Evolutionary conservation across 352 stramenopile genomes (phyloP), one percentile per base, ranked within the genome.

Genomic region (Blastocystis sp.): DNA sequence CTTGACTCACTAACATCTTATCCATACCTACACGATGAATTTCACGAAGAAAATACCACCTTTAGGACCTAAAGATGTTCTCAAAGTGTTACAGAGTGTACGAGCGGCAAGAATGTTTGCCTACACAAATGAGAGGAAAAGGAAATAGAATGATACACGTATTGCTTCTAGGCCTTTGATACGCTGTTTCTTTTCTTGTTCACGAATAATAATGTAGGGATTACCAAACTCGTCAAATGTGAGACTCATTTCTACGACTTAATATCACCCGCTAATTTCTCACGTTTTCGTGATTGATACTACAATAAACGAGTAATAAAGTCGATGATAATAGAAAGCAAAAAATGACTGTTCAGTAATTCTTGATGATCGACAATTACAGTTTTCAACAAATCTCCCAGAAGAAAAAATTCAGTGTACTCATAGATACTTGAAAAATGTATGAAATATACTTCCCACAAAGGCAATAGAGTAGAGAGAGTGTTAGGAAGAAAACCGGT

Each of bases 171-270:
- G 91, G 68, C 97, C 97, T 93, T 99, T 99, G 73, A 99, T 94
- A 75, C 97, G 95, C 81, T 96, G 93, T 94, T 98, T 98, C 65
- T 94, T 93, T 92, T 98, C 96, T 92, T 99, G 97, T 92, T 99
- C 97, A 90, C 97, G 94, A 92, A 99, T 94, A 92, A 99, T 99
- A 91, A 99, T 98, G 92, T 98, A 99, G 90, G 97, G 97, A 82
- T 97, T 94, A 79, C 97, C 97, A 94, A 99, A 99, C 93, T 99
- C 97, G 94, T 99, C 97, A 90, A 92, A 92, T 50, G 91, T 90
- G 37, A 92, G 76, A 64, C 76, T 91, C 91, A 92, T 92, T 91
- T 91, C 34, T 70, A 87, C n/a, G n/a, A 20, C 54, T 56, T 9
- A 78, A 18, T 20, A 41, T 55, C 39, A 24, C 39, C 8, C 39